Conservation (phyloP, 495 filamentous ascomycete species). For the Pseudevernia furfuracea region DNA sequence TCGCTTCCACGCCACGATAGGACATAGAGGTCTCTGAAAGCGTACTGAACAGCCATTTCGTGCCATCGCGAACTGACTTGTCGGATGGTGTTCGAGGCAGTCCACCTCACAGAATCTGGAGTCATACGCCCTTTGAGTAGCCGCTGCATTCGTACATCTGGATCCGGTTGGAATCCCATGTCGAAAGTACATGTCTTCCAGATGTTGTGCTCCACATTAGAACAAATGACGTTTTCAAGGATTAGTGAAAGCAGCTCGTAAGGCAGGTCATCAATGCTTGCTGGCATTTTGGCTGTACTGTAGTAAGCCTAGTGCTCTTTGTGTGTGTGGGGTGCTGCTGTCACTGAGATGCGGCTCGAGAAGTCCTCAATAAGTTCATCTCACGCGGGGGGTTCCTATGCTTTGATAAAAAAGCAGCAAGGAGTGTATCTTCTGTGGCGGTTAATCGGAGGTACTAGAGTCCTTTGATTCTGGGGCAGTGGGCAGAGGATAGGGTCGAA, state of each 20-base stretch:
- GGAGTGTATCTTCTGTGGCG: too few relatives aligned
- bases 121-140: conserved; percentile 43
- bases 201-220: conserved; percentile 34
- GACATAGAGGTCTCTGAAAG: conserved; percentile 33
- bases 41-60: conserved; percentile 42
- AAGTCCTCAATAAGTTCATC: neutral
- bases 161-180: neutral
- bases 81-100: conserved; percentile 39
- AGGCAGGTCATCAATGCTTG: conserved; percentile 40
- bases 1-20: too few relatives aligned
- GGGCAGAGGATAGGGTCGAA: too few relatives aligned
- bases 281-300: neutral
- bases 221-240: conserved; percentile 36
- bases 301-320: neutral
- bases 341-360: neutral
- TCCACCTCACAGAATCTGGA: conserved; percentile 42
- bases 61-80: conserved; percentile 43
- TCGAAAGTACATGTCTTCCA: conserved; percentile 21
- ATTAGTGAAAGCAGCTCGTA: conserved; percentile 44
- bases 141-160: conserved; percentile 29
- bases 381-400: too few relatives aligned
- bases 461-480: too few relatives aligned
- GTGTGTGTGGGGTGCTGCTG: neutral
- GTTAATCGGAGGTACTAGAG: too few relatives aligned
- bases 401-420: too few relatives aligned